phyloP scores from a whole-genome alignment of 805 yeast genomes.

The Saccharomycopsis sp. region DNA sequence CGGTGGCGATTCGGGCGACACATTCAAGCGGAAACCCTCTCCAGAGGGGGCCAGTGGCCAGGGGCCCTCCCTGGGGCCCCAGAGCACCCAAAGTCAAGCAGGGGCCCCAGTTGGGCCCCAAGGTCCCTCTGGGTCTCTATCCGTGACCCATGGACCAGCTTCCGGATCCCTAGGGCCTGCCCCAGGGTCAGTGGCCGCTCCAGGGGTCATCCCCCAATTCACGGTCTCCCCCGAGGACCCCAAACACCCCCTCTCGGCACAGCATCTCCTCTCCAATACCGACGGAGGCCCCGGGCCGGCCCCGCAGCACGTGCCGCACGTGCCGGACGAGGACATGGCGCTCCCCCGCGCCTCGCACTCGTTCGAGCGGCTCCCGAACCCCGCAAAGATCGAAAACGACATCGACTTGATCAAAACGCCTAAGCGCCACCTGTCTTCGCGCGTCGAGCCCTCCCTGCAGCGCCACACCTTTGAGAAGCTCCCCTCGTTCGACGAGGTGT shows the following conservation, averaged over 20 bases:
- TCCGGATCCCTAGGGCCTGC: no score
- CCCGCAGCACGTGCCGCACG: not conserved
- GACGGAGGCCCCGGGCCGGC: not conserved
- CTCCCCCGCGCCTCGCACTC: conserved; percentile 43
- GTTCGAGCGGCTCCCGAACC: conserved; percentile 51
- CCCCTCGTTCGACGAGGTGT: conserved; percentile 84
- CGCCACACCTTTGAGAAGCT: conserved; percentile 62
- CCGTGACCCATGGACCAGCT: no score
- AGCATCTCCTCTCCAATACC: not conserved
- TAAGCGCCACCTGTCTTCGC: conserved; percentile 84
- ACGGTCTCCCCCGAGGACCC: not conserved
- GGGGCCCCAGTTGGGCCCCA: no score
- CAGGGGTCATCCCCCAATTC: not conserved
- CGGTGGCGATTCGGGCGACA: not conserved
- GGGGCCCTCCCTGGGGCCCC: no score
- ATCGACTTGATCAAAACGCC: conserved; percentile 81
- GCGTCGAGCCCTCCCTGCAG: conserved; percentile 73
- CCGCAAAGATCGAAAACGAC: conserved; percentile 60
- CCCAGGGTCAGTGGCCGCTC: not conserved
- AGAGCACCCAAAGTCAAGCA: no score
- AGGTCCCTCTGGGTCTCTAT: no score
- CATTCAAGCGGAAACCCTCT: not conserved
- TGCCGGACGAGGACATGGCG: conserved; percentile 18
- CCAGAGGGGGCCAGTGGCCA: no score
- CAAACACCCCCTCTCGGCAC: conserved; percentile 1